Base-by-base conservation (phyloP, 495 filamentous ascomycete species). In the Halenospora varia region DNA sequence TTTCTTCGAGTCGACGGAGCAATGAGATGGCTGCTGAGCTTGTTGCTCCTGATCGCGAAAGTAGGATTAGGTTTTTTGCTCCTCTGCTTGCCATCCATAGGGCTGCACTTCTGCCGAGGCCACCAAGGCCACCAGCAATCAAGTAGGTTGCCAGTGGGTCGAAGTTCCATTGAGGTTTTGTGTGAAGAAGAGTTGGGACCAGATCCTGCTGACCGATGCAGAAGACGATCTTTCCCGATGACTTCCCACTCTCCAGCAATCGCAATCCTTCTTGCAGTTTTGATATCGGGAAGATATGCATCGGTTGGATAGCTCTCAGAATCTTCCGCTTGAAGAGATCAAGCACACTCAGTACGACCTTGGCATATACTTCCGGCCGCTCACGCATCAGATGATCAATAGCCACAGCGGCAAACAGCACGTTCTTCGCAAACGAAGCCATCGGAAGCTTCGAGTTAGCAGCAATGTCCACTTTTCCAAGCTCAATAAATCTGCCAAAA, bases 401-500 rank as follows among this genome's bases (percentile, higher is more conserved):
- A 50, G 59, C 61, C 25, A 63, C 9, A 17, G 48, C 18, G 10
- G 17, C 18, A 35, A 57, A 57, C 15, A 57, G 45, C 4, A 39
- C 25, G 85, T 75, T 1, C 68, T 67, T 25, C 2, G 15, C 13
- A 45, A 68, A 62, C n/a, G 57, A 22, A 2, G 50, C 57, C 68
- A 73, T 71, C 0, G 66, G 63, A 1, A 77, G 41, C 4, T 59
- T 45, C 1, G 63, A 64, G 42, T 70, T 65, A 8, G 61, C 56
- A n/a, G 56, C 56, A 25, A 73, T 65, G 29, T 85, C 82, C 13
- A 69, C 70, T 50, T 80, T 81, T 1, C 81, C 80, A 29, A 85
- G 73, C 55, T 86, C 82, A 44, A 87, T 65, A 53, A 88, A 82
- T 3, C 77, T 68, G 15, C 83, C 82, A 51, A 81, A 57, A 44